Percentiles rank a stretch among this genome's conserved stretches.
Evolutionary conservation across 2,329 filamentous ascomycete species (phyloP).

Genomic region (Pyrenophora seminiperda): DNA sequence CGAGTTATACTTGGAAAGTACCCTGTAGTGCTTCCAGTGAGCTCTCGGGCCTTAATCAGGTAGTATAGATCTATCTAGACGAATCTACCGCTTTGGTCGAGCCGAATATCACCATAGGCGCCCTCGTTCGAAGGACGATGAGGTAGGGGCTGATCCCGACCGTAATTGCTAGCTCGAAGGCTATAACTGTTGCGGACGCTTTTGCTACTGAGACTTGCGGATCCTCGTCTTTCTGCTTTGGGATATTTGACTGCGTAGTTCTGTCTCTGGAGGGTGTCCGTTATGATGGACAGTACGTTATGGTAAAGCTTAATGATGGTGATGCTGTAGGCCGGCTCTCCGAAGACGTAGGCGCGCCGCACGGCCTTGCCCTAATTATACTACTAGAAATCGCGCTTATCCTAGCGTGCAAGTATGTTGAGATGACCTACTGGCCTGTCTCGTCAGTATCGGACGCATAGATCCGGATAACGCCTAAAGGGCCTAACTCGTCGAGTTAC

Average conservation of each 20-base stretch:
- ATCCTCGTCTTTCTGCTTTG: background rate
- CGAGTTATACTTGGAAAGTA: background rate
- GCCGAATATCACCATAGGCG: background rate
- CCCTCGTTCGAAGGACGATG: conserved; percentile 1
- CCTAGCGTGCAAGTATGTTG: background rate
- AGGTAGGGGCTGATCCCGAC: background rate
- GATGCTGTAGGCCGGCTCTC: background rate
- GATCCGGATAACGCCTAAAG: background rate
- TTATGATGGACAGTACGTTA: background rate
- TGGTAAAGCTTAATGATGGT: background rate
- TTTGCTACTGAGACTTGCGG: background rate
- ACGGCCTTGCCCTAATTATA: conserved; percentile 1
- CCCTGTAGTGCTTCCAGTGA: background rate
- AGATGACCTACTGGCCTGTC: conserved; percentile 6
- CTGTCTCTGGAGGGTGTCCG: background rate
- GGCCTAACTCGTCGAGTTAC: background rate
- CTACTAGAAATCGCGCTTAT: conserved; percentile 4
- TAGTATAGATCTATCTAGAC: background rate
- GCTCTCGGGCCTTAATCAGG: background rate
- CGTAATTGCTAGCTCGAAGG: background rate
- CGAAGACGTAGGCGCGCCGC: background rate
- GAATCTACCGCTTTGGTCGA: background rate
- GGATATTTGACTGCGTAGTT: conserved; percentile 1
- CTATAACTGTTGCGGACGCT: background rate
- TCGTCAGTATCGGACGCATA: background rate